Base-by-base conservation (phyloP, 805 yeast species). In the Crinitomyces ghanaensis region DNA sequence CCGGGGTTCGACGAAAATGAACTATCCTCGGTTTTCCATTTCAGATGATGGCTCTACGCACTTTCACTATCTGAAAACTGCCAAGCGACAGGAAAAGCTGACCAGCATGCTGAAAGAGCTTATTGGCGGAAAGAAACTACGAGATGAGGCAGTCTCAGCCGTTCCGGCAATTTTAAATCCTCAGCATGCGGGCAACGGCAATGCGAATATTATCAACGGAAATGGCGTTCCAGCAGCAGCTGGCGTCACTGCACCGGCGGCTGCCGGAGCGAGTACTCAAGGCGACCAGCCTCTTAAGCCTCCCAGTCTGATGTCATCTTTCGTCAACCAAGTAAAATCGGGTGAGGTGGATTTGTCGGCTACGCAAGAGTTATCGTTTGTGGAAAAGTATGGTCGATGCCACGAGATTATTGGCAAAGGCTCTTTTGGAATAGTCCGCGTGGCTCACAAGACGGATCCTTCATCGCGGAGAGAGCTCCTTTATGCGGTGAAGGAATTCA, bases 351-450 rank as follows among this genome's bases (percentile, higher is more conserved):
- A 35, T 12, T 34, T 37, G 3, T 33, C 30, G 16, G 13, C 36
- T 12, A 7, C 37, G 11, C 22, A 31, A 15, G 15, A 63, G 13
- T 51, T 72, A 26, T 69, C 84, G n/a, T 82, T 88, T 58, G 79
- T 74, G n/a, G 86, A 84, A 44, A 79, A 84, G 50, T 86, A 88
- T 54, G 97, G 97, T 28, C 69, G 77, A 37, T 83, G 95, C 52
- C 93, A 81, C 56, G 95, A 84, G 51, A 82, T 85, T 27, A 72
- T 88, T 42, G 97, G 97, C 17, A 68, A 79, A 34, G 97, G 96
- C 24, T 76, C 95, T 0, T 86, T 80, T 62, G 97, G 97, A 18
- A 82, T 83, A 30, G 96, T 86, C 13, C 65, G 94, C 41, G 70
- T 88, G 5, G 72, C 94, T 3, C 95, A 86, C 59, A 68, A 67